phyloP scores from a whole-genome alignment of 2,329 filamentous ascomycete genomes.

The Aspergillus japonicus region DNA sequence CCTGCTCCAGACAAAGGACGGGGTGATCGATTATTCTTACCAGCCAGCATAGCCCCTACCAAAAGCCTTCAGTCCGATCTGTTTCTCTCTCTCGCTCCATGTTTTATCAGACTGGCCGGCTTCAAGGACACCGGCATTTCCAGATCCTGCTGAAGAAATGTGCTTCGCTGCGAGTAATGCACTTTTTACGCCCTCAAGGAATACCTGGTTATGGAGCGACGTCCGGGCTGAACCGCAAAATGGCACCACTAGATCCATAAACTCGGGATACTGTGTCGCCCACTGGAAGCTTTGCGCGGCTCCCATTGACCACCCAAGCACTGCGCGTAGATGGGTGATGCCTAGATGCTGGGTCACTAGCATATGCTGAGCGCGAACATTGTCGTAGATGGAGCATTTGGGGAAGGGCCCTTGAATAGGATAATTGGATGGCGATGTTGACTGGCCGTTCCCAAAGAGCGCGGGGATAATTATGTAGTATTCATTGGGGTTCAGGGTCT shows the following conservation, averaged over 20 bases:
- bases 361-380: constrained; percentile 65
- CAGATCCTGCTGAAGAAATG: constrained; percentile 52
- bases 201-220: constrained; percentile 66
- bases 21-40: constrained; percentile 25
- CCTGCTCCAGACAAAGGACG: neutral
- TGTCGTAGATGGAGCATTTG: constrained; percentile 64
- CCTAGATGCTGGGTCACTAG: constrained; percentile 64
- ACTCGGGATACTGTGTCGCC: constrained; percentile 62
- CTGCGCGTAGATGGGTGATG: constrained; percentile 60
- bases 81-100: constrained; percentile 56
- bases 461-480: constrained; percentile 70
- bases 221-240: constrained; percentile 67
- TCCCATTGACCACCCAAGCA: constrained; percentile 71
- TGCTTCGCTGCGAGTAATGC: constrained; percentile 59
- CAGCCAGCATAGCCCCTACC: constrained; percentile 75
- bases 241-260: constrained; percentile 64
- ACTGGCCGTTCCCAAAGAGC: constrained; percentile 68
- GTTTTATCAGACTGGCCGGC: constrained; percentile 41
- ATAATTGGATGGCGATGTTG: constrained; percentile 65
- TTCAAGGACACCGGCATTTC: constrained; percentile 44
- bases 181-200: constrained; percentile 64
- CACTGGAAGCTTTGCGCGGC: constrained; percentile 66
- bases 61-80: constrained; percentile 66
- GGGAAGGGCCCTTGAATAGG: constrained; percentile 58
- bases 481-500: constrained; percentile 61